phyloP scores from a whole-genome alignment of 2,329 filamentous ascomycete genomes.

The Cytospora piceae region DNA sequence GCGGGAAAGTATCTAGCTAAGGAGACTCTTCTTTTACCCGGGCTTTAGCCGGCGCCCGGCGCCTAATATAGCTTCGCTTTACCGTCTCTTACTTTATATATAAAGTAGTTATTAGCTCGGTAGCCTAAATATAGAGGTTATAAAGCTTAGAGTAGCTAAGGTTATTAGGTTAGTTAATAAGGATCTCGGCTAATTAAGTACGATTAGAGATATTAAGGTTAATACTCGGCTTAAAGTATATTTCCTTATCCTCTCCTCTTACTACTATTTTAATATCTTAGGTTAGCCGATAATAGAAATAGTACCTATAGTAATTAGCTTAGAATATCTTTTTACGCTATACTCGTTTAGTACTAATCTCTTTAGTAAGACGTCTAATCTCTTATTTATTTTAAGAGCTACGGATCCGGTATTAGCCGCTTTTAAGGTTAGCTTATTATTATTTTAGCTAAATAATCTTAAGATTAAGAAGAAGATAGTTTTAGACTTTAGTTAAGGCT shows the following conservation, averaged over 20 bases:
- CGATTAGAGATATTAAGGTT: slow-evolving; percentile 29
- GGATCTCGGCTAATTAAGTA: slow-evolving; percentile 29
- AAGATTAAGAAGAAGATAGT: not conserved
- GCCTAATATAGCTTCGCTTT: slow-evolving; percentile 20
- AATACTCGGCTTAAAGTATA: slow-evolving; percentile 25
- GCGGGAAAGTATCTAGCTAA: slow-evolving; percentile 24
- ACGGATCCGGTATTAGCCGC: slow-evolving; percentile 35
- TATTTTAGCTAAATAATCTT: slow-evolving; percentile 35
- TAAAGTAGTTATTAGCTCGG: slow-evolving; percentile 27
- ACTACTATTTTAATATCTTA: slow-evolving; percentile 37
- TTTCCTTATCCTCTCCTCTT: slow-evolving; percentile 31
- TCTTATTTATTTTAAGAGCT: slow-evolving; percentile 33
- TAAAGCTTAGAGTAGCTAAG: slow-evolving; percentile 23
- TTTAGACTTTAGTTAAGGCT: too few relatives aligned
- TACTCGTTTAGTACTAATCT: slow-evolving; percentile 34
- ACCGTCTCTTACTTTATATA: slow-evolving; percentile 27
- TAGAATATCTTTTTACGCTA: slow-evolving; percentile 16
- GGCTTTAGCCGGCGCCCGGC: slow-evolving; percentile 13
- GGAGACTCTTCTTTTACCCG: slow-evolving; percentile 23
- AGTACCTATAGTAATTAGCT: slow-evolving; percentile 35
- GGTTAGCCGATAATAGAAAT: slow-evolving; percentile 32
- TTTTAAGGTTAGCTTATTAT: slow-evolving; percentile 34
- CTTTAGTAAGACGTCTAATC: slow-evolving; percentile 34
- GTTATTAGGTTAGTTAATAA: slow-evolving; percentile 29
- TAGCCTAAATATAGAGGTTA: slow-evolving; percentile 23